A percentile compares a stretch with the other conserved stretches of the same genome.
phyloP scores from a whole-genome alignment of 768 basidiomycete genomes.

The Mycena rosella region DNA sequence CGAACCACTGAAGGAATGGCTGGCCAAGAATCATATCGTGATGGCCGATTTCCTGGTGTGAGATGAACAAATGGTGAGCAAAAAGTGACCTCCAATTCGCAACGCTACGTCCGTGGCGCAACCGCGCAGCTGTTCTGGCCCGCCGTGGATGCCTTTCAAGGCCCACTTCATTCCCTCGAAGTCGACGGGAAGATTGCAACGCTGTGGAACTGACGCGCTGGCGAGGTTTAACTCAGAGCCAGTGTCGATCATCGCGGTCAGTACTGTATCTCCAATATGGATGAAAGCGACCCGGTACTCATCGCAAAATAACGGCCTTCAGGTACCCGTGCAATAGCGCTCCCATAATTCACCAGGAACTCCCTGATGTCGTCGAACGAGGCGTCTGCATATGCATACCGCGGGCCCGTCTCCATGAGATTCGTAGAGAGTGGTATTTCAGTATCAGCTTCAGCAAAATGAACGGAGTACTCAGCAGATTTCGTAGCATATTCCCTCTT shows the following conservation, averaged over 20 bases:
- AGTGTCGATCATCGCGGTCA: conserved; percentile 4
- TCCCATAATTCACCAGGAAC: conserved; percentile 11
- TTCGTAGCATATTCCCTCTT: conserved; percentile 15
- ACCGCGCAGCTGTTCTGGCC: conserved; percentile 20
- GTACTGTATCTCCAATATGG: neutral
- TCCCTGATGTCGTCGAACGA: too few relatives aligned
- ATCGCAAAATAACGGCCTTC: conserved; percentile 6
- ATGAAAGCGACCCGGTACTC: conserved; percentile 3
- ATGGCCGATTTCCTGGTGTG: neutral
- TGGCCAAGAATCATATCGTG: neutral
- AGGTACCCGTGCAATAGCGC: neutral
- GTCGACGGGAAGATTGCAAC: neutral
- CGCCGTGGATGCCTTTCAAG: conserved; percentile 23
- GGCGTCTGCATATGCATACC: too few relatives aligned
- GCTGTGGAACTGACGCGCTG: neutral
- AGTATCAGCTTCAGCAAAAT: neutral
- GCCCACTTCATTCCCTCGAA: conserved; percentile 30
- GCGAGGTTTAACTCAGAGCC: conserved; percentile 13
- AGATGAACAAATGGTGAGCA: too few relatives aligned
- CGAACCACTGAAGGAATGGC: neutral
- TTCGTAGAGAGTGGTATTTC: too few relatives aligned
- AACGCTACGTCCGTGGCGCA: conserved; percentile 24
- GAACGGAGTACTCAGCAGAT: conserved; percentile 15
- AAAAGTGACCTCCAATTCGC: too few relatives aligned
- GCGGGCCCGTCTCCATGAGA: too few relatives aligned